These are phyloP conservation scores for Emericellopsis cladophorae DNA, from an alignment of 2,329 filamentous ascomycete species.

Conservation along the genomic window DNA sequence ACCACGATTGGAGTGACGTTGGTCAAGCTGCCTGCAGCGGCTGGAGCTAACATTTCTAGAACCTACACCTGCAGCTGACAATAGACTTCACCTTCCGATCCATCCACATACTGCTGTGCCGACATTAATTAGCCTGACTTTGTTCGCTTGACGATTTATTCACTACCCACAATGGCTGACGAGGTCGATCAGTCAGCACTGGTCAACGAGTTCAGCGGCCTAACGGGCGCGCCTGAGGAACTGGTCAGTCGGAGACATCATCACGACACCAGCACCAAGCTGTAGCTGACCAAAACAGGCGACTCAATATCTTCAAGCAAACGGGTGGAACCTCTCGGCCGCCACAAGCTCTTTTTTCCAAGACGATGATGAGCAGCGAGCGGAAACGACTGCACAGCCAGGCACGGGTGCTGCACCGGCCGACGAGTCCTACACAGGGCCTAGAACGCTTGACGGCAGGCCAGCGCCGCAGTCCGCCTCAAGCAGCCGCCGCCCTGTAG, in stretches of 20 bases:
- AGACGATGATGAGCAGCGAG: constrained; percentile 36
- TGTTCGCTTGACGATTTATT: not conserved
- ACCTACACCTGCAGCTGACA: no score
- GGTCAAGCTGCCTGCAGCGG: no score
- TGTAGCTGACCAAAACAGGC: constrained; percentile 33
- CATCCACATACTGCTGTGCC: not conserved
- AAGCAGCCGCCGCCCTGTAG: constrained; percentile 20
- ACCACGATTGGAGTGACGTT: no score
- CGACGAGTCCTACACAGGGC: constrained; percentile 40
- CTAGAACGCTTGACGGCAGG: constrained; percentile 49
- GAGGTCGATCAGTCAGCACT: constrained; percentile 25
- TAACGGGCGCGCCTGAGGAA: constrained; percentile 33
- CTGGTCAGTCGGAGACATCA: not conserved
- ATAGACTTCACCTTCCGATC: not conserved
- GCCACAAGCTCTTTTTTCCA: constrained; percentile 52
- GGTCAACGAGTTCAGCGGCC: constrained; percentile 38
- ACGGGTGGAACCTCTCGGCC: constrained; percentile 52
- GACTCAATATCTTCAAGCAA: constrained; percentile 49
- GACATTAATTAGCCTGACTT: not conserved
- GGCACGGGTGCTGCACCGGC: constrained; percentile 17
- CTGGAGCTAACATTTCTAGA: no score
- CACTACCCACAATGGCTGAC: constrained; percentile 17
- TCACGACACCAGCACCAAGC: not conserved
- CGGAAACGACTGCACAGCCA: constrained; percentile 27
- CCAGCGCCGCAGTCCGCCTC: constrained; percentile 33